Evolutionary conservation across 768 basidiomycete genomes (phyloP).

Genomic region (Leccinum subgranulosum): DNA sequence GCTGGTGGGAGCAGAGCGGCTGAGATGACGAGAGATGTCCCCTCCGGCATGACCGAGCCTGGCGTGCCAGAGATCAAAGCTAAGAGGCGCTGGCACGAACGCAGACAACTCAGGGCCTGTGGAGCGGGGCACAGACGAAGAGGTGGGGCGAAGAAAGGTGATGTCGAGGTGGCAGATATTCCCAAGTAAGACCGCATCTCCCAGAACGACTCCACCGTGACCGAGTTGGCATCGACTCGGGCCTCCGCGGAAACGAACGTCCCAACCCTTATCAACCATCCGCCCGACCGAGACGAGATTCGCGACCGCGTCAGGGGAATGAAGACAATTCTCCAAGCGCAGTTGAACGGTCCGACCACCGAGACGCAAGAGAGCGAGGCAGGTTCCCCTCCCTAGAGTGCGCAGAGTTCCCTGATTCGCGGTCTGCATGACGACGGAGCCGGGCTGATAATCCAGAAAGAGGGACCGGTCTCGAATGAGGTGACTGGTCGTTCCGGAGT

Average conservation of each 20-base stretch:
- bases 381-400: background rate
- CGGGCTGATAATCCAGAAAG: background rate
- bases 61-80: background rate
- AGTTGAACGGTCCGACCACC: background rate
- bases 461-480: background rate
- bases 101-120: background rate
- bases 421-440: background rate
- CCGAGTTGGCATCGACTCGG: background rate
- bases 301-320: background rate
- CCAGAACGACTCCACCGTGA: background rate
- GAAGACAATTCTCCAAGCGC: background rate
- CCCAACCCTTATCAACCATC: background rate
- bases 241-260: background rate
- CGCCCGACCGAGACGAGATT: background rate
- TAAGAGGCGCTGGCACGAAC: background rate
- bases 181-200: background rate
- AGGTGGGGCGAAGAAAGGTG: background rate
- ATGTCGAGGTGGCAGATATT: background rate
- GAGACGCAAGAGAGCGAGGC: background rate
- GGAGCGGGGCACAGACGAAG: background rate
- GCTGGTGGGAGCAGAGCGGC: background rate
- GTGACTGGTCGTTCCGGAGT: background rate
- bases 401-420: background rate
- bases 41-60: background rate
- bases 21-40: background rate